Percentiles rank a stretch among this genome's conserved stretches.
Conservation (phyloP, 2,329 filamentous ascomycete genomes). For the Leptographium wingfieldii region DNA sequence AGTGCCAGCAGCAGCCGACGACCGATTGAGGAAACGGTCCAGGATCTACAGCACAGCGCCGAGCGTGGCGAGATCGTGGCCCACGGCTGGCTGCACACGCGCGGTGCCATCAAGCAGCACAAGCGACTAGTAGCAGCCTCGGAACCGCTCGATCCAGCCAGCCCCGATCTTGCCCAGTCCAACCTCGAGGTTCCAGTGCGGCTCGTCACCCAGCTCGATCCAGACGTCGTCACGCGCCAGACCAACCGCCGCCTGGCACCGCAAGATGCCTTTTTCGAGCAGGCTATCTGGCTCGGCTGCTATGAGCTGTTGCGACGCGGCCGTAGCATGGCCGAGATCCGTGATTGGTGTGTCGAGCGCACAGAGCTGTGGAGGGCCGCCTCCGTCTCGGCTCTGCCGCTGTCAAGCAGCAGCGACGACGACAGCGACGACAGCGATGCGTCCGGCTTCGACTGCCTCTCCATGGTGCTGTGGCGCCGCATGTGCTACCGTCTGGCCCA, state of each 20-base stretch:
- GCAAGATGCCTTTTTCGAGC: constrained; percentile 79
- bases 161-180: constrained; percentile 40
- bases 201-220: constrained; percentile 78
- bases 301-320: constrained; percentile 86
- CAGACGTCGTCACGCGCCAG: constrained; percentile 77
- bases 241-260: constrained; percentile 55
- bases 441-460: constrained; percentile 26
- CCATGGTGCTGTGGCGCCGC: constrained; percentile 58
- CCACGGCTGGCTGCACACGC: constrained; percentile 86
- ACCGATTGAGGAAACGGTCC: constrained; percentile 63
- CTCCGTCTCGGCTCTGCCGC: constrained; percentile 62
- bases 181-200: constrained; percentile 45
- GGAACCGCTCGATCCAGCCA: constrained; percentile 50
- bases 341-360: constrained; percentile 74
- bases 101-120: constrained; percentile 75
- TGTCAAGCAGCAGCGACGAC: constrained; percentile 27
- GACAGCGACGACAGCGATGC: constrained; percentile 33
- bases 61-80: constrained; percentile 73
- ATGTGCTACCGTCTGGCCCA: constrained; percentile 63
- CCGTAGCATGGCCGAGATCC: constrained; percentile 58
- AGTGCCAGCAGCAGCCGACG: constrained; percentile 58
- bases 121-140: constrained; percentile 65
- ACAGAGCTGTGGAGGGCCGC: constrained; percentile 84
- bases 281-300: constrained; percentile 84
- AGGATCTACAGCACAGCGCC: constrained; percentile 62